Percentiles rank a stretch among this genome's conserved stretches.
phyloP scores from a whole-genome alignment of 345 rosid genomes.

The Corchorus capsularis region DNA sequence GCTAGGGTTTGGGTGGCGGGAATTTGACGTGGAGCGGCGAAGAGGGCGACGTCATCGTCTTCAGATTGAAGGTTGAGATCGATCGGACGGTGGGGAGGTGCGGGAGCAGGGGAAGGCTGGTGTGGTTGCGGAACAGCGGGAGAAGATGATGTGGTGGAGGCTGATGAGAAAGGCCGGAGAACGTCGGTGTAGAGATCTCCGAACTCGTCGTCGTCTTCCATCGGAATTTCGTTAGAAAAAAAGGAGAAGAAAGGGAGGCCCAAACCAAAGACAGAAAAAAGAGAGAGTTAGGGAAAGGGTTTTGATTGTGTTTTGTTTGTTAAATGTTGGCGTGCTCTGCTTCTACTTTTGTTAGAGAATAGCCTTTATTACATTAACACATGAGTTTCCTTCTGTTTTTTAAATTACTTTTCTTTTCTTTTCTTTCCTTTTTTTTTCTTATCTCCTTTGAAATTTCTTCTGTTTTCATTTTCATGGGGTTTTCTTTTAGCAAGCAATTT shows the following conservation, averaged over 20 bases:
- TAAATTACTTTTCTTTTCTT: too few relatives aligned
- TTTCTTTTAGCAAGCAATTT: too few relatives aligned
- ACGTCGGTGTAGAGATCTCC: conserved; percentile 98
- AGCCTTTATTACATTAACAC: too few relatives aligned
- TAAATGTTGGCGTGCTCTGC: not conserved
- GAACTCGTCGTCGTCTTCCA: conserved; percentile 99
- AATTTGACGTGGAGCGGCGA: conserved; percentile 12
- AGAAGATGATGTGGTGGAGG: not conserved
- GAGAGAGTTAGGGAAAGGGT: conserved; percentile 19
- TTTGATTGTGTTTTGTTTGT: conserved; percentile 13
- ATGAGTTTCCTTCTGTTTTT: too few relatives aligned
- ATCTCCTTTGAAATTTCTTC: too few relatives aligned
- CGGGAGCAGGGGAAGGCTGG: conserved; percentile 6
- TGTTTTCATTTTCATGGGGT: too few relatives aligned
- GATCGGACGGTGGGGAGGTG: conserved; percentile 38
- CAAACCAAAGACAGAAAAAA: not conserved
- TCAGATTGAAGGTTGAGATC: conserved; percentile 59
- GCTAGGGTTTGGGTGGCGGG: conserved; percentile 17
- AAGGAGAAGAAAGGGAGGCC: not conserved
- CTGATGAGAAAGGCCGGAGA: conserved; percentile 49
- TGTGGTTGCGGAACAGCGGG: not conserved
- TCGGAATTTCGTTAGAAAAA: conserved; percentile 25
- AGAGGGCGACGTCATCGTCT: conserved; percentile 18
- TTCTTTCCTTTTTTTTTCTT: too few relatives aligned
- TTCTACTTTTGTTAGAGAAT: not conserved